Evolutionary conservation across 495 filamentous ascomycete genomes (phyloP).

Genomic region (Penicillium argentinense): DNA sequence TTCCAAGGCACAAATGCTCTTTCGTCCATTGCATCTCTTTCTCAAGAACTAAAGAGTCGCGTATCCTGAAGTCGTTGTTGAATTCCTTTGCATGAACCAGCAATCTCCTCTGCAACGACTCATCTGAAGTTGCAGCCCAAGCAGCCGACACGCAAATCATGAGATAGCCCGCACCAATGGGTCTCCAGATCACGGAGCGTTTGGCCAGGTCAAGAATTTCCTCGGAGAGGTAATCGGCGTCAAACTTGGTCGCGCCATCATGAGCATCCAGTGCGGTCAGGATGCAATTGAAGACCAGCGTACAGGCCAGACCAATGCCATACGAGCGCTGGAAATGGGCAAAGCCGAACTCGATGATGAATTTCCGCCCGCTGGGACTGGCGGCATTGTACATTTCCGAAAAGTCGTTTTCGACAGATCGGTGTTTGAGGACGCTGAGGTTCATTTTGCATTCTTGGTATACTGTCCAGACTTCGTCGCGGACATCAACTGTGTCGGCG

Average conservation of each 20-base stretch:
- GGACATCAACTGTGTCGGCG: constrained; percentile 9
- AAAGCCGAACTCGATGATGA: constrained; percentile 12
- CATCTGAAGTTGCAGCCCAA: constrained; percentile 27
- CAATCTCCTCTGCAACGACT: constrained; percentile 11
- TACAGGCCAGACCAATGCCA: constrained; percentile 31
- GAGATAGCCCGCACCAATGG: constrained; percentile 36
- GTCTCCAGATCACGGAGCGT: constrained; percentile 25
- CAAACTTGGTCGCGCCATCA: constrained; percentile 7
- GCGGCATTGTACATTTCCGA: constrained; percentile 1
- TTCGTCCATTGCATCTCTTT: constrained; percentile 10
- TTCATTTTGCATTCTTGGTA: constrained; percentile 29
- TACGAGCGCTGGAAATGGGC: constrained; percentile 37
- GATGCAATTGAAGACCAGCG: constrained; percentile 35
- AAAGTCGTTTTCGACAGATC: constrained; percentile 9
- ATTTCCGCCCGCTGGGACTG: background rate
- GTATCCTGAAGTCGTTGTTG: constrained; percentile 23
- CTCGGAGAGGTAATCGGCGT: constrained; percentile 24
- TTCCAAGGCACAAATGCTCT: constrained; percentile 16
- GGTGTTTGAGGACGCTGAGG: constrained; percentile 12
- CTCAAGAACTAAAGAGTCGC: background rate
- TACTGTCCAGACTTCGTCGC: constrained; percentile 22
- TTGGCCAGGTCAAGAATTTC: constrained; percentile 33
- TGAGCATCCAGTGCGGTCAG: constrained; percentile 21
- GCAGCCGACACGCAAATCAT: constrained; percentile 28
- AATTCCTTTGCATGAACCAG: constrained; percentile 25